Evolutionary conservation across 352 stramenopile species (phyloP), one percentile per base, ranked within the genome.

Genomic region (Blastocystis sp.): DNA sequence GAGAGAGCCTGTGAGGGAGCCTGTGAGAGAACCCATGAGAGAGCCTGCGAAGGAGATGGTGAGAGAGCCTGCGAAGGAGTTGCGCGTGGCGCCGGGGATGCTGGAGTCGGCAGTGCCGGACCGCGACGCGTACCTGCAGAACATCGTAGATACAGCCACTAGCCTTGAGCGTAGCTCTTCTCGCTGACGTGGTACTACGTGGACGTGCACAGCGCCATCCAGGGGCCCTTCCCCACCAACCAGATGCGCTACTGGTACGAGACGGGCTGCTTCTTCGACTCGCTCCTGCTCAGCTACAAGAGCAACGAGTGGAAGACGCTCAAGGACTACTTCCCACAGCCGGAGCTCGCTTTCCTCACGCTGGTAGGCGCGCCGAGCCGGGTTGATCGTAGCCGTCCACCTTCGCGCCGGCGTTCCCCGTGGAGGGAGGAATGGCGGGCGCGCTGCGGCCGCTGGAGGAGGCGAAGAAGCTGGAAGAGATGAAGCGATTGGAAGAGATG

Each of bases 161-260:
- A 4, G 19, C 17, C 9, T 65, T 19, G 21, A 48, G 17, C 24
- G n/a, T 81, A 81, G 71, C n/a, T 81, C 28, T 54, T 66, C 59
- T 40, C 10, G 21, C 71, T 81, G 52, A n/a, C n/a, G 38, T 81
- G 71, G 71, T 81, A 48, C 71, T 81, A 81, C 59, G 34, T 81
- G 24, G 71, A 81, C 34, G 38, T 59, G 43, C 52, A 81, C 28
- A 61, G 66, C 42, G 66, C 62, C 3, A n/a, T 81, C 6, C 71
- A 81, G 42, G 71, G 71, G 24, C 71, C 71, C 34, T 81, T 81
- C 48, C 71, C 71, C n/a, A 81, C 43, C 42, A 48, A 64, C 11
- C 71, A 65, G 59, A 81, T 81, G 71, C 52, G 57, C 59, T 52
- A 64, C 42, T 81, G 71, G 71, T 81, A 43, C 59, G 40, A 81